Evolutionary conservation across 1,139 yeast species (phyloP).

Genomic region (Debaryomyces udenii): DNA sequence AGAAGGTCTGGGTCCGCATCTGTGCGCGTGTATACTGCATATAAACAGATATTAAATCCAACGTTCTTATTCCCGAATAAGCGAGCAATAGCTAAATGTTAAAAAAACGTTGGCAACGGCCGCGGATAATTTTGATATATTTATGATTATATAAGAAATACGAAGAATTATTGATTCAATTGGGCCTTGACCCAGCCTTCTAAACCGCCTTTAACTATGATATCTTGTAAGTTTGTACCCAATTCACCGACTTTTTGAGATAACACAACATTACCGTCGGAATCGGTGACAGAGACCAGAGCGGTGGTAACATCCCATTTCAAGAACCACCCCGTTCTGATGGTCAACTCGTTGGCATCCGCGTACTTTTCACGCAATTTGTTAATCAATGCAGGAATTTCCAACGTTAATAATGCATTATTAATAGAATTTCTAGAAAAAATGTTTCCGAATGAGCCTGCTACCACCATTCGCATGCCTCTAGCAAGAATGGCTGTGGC

Average conservation of each 20-base stretch:
- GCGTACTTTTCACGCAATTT: conserved; percentile 70
- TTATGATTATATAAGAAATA: neutral
- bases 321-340: conserved; percentile 92
- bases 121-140: neutral
- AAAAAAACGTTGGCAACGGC: conserved; percentile 1
- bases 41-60: too few relatives aligned
- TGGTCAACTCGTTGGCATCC: conserved; percentile 67
- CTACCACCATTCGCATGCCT: conserved; percentile 88
- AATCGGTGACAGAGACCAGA: conserved; percentile 73
- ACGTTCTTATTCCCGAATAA: too few relatives aligned
- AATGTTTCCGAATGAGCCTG: conserved; percentile 97
- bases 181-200: conserved; percentile 97
- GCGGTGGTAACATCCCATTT: conserved; percentile 93
- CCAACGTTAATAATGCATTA: conserved; percentile 90
- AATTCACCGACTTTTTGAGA: conserved; percentile 92
- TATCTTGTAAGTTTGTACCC: conserved; percentile 93
- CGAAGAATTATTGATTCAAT: conserved; percentile 26
- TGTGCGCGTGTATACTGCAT: too few relatives aligned
- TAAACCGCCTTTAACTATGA: conserved; percentile 94
- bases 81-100: too few relatives aligned
- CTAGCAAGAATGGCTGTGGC: conserved; percentile 95
- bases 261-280: conserved; percentile 64
- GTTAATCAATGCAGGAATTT: conserved; percentile 83
- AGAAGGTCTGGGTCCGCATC: too few relatives aligned
- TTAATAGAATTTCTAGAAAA: conserved; percentile 94